phyloP scores from a whole-genome alignment of 1,139 yeast species.

The Lodderomyces margitis region DNA sequence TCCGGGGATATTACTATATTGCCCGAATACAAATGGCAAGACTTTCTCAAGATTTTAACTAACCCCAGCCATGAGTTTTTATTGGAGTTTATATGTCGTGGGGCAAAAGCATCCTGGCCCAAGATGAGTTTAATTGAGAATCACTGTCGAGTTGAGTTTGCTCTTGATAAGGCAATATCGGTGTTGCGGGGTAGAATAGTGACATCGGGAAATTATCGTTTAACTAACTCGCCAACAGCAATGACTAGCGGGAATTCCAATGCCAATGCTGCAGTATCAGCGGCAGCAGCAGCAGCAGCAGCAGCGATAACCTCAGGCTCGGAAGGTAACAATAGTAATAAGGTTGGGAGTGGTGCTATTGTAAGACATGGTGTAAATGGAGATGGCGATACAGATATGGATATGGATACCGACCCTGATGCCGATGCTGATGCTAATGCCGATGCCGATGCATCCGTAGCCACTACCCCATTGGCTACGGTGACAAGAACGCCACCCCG shows the following conservation, averaged over 20 bases:
- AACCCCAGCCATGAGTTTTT: slow-evolving; percentile 82
- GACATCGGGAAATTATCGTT: slow-evolving; percentile 27
- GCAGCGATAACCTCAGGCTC: not conserved
- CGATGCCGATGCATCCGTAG: not conserved
- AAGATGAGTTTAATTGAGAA: slow-evolving; percentile 78
- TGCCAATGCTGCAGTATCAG: not conserved
- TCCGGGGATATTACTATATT: slow-evolving; percentile 92
- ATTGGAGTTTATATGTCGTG: slow-evolving; percentile 69
- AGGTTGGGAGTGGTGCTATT: not conserved
- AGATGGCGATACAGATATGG: not conserved
- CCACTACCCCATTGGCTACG: not conserved
- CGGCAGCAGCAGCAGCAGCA: not conserved
- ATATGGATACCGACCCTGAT: not conserved
- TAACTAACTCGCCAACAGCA: slow-evolving; percentile 5
- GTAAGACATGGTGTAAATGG: not conserved
- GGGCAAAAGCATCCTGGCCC: slow-evolving; percentile 94
- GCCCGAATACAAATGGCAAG: slow-evolving; percentile 64
- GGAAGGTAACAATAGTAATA: too few relatives aligned
- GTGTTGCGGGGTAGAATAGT: slow-evolving; percentile 65
- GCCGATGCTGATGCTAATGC: not conserved
- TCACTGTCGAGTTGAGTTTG: slow-evolving; percentile 87
- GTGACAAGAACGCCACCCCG: slow-evolving; percentile 1
- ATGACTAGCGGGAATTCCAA: slow-evolving; percentile 7
- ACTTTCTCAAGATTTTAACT: slow-evolving; percentile 60
- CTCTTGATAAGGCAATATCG: slow-evolving; percentile 76